A percentile compares a stretch with the other conserved stretches of the same genome.
These are phyloP conservation scores for Draba incana DNA, from an alignment of 345 rosid species.

Conservation along the genomic window DNA sequence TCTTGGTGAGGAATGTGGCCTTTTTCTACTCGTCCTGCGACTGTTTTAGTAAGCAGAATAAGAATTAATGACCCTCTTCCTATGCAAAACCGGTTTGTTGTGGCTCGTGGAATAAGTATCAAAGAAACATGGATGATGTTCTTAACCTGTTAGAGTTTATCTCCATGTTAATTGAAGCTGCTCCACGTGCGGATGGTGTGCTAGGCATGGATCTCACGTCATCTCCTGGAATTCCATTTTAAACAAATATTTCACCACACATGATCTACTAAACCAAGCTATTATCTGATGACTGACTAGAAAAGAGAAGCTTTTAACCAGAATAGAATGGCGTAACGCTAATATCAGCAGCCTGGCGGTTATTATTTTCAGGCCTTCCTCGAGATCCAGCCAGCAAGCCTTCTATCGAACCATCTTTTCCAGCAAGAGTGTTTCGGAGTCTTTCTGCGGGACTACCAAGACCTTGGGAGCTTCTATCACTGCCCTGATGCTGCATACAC, in stretches of 20 bases:
- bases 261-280: slow-evolving; percentile 22
- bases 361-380: slow-evolving; percentile 45
- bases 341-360: slow-evolving; percentile 39
- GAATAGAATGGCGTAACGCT: slow-evolving; percentile 61
- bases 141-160: slow-evolving; percentile 40
- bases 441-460: slow-evolving; percentile 54
- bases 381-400: slow-evolving; percentile 44
- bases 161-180: slow-evolving; percentile 32
- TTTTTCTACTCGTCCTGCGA: slow-evolving; percentile 58
- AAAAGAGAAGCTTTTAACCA: slow-evolving; percentile 49
- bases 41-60: slow-evolving; percentile 22
- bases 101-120: slow-evolving; percentile 20
- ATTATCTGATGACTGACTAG: slow-evolving; percentile 2
- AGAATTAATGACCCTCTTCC: slow-evolving; percentile 21
- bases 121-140: slow-evolving; percentile 21
- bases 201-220: slow-evolving; percentile 66
- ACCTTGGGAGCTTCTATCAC: slow-evolving; percentile 51
- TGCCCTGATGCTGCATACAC: slow-evolving; percentile 54
- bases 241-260: slow-evolving; percentile 2
- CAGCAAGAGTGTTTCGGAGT: slow-evolving; percentile 37
- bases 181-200: slow-evolving; percentile 68
- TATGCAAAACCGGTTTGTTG: slow-evolving; percentile 22
- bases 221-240: slow-evolving; percentile 49
- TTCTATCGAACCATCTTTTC: slow-evolving; percentile 41
- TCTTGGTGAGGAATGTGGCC: slow-evolving; percentile 59